Percentiles rank a stretch among this genome's conserved stretches.
These are phyloP conservation scores for Zymoseptoria tritici DNA, from an alignment of 2,329 filamentous ascomycete genomes.

Conservation along the genomic window DNA sequence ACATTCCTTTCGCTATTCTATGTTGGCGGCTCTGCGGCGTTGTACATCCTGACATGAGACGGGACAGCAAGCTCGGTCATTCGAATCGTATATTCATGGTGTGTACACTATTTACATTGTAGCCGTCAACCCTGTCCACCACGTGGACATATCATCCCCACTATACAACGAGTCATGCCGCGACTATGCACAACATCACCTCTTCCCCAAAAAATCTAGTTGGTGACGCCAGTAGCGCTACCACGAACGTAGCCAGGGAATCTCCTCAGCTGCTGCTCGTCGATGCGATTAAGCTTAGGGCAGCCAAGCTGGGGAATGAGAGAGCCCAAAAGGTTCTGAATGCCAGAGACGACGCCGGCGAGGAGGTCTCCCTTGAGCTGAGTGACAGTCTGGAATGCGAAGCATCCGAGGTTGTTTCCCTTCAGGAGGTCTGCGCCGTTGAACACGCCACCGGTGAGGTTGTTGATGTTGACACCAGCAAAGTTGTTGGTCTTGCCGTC, in stretches of 20 bases:
- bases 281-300: constrained; percentile 22
- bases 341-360: constrained; percentile 1
- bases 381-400: constrained; percentile 30
- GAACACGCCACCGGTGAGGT: constrained; percentile 37
- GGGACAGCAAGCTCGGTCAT: neutral
- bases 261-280: constrained; percentile 20
- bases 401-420: constrained; percentile 33
- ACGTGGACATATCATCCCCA: neutral
- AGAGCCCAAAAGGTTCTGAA: constrained; percentile 8
- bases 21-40: neutral
- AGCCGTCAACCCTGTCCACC: neutral
- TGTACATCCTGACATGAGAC: neutral
- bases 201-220: neutral
- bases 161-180: neutral
- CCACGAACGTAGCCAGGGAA: constrained; percentile 22
- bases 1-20: neutral
- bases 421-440: constrained; percentile 27
- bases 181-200: neutral
- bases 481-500: constrained; percentile 32
- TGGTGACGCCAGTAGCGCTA: neutral
- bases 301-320: constrained; percentile 20
- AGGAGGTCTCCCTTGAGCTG: constrained; percentile 28
- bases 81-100: neutral
- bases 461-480: constrained; percentile 28
- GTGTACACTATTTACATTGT: neutral